phyloP scores from a whole-genome alignment of 495 filamentous ascomycete species.

The Talaromyces wortmannii region DNA sequence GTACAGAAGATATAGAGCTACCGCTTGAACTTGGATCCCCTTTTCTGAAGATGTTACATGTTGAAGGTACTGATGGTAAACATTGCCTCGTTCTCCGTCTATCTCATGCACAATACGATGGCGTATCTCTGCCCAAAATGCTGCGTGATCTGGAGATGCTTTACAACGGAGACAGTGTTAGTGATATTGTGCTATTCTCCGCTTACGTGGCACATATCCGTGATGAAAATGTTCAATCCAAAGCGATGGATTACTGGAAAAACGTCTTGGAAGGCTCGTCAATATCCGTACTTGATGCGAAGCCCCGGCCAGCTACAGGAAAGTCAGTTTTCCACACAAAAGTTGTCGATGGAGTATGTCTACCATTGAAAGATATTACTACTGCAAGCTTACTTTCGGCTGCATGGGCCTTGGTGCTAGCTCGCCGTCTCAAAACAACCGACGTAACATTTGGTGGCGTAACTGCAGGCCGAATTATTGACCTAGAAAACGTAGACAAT shows the following conservation, averaged over 20 bases:
- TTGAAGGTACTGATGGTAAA: conserved; percentile 27
- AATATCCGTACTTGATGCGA: conserved; percentile 35
- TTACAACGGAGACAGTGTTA: conserved; percentile 28
- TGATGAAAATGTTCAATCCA: conserved; percentile 8
- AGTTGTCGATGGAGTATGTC: conserved; percentile 23
- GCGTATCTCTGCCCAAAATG: conserved; percentile 52
- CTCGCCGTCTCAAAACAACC: conserved; percentile 32
- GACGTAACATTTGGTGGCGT: conserved; percentile 60
- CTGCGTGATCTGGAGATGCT: conserved; percentile 39
- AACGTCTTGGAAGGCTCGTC: conserved; percentile 44
- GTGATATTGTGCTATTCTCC: conserved; percentile 41
- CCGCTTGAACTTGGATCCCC: conserved; percentile 45
- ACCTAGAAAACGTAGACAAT: conserved; percentile 32
- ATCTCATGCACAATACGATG: conserved; percentile 66
- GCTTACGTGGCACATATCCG: conserved; percentile 32
- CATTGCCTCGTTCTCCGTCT: conserved; percentile 49
- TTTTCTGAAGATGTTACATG: conserved; percentile 47
- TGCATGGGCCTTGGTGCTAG: conserved; percentile 55
- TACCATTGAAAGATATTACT: conserved; percentile 42
- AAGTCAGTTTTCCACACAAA: conserved; percentile 32
- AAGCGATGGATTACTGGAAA: conserved; percentile 39
- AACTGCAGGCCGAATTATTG: conserved; percentile 41
- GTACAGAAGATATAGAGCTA: conserved; percentile 26
- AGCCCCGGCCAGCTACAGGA: conserved; percentile 24
- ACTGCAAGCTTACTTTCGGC: conserved; percentile 51